phyloP scores from a whole-genome alignment of 1,284 basidiomycete species.

The Microbotryum violaceum region DNA sequence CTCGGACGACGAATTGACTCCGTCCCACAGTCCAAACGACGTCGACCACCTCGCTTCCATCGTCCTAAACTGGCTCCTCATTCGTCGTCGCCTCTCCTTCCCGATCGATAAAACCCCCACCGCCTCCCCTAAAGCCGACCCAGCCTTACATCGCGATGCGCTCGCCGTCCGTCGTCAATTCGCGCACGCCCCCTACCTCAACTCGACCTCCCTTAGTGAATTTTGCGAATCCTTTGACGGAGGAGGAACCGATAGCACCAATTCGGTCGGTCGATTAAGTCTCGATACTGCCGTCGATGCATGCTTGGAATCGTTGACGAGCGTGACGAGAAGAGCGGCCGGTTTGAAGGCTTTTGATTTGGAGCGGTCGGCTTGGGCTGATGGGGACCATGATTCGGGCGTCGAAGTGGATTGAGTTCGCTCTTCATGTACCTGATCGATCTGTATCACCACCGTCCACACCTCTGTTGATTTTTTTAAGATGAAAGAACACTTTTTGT shows the following conservation, averaged over 20 bases:
- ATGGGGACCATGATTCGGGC: constrained; percentile 26
- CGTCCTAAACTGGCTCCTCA: constrained; percentile 21
- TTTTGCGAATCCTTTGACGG: constrained; percentile 1
- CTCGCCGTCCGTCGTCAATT: constrained; percentile 15
- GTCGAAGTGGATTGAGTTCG: constrained; percentile 14
- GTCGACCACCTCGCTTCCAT: constrained; percentile 21
- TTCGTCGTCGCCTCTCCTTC: constrained; percentile 1
- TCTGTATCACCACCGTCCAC: background rate
- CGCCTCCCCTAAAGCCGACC: constrained; percentile 11
- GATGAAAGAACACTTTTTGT: no score
- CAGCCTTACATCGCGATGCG: constrained; percentile 11
- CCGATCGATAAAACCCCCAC: background rate
- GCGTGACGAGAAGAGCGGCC: constrained; percentile 18
- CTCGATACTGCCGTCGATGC: constrained; percentile 23
- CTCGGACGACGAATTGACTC: background rate
- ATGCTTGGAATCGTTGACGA: constrained; percentile 25
- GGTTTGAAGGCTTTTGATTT: constrained; percentile 7
- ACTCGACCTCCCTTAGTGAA: background rate
- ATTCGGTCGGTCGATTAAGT: background rate
- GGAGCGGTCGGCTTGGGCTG: no score
- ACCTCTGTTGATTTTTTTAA: no score
- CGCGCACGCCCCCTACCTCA: constrained; percentile 8
- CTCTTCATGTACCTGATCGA: no score
- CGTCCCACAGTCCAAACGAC: background rate
- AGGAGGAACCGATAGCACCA: background rate